Conservation (phyloP, 768 basidiomycete genomes). For the Kwoniella botswanensis region DNA sequence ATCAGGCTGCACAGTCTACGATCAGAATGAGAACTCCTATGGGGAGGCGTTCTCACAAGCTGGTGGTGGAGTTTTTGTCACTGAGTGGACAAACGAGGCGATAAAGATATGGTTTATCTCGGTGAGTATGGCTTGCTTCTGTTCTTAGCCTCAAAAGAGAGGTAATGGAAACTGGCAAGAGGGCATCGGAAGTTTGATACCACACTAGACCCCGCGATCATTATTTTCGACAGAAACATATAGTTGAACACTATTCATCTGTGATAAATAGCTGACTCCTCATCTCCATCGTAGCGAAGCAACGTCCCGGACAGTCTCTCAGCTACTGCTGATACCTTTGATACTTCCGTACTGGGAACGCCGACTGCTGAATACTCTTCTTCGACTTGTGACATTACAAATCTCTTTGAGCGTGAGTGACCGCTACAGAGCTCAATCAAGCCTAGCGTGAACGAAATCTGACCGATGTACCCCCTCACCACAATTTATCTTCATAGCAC, state of each 20-base stretch:
- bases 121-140: constrained; percentile 8
- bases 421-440: no score
- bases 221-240: no score
- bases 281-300: constrained; percentile 28
- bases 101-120: constrained; percentile 70
- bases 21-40: constrained; percentile 66
- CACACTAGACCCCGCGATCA: no score
- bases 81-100: constrained; percentile 67
- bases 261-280: not conserved
- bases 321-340: constrained; percentile 62
- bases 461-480: constrained; percentile 8
- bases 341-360: constrained; percentile 63
- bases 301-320: constrained; percentile 55
- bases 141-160: no score
- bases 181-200: no score
- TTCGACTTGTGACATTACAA: constrained; percentile 63
- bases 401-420: constrained; percentile 55
- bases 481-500: not conserved
- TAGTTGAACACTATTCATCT: no score
- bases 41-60: constrained; percentile 70
- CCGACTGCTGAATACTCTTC: constrained; percentile 73
- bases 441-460: not conserved
- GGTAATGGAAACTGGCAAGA: no score
- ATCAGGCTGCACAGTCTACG: constrained; percentile 70
- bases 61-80: constrained; percentile 76